phyloP scores from a whole-genome alignment of 805 yeast genomes.

The Candida qinlingensis region DNA sequence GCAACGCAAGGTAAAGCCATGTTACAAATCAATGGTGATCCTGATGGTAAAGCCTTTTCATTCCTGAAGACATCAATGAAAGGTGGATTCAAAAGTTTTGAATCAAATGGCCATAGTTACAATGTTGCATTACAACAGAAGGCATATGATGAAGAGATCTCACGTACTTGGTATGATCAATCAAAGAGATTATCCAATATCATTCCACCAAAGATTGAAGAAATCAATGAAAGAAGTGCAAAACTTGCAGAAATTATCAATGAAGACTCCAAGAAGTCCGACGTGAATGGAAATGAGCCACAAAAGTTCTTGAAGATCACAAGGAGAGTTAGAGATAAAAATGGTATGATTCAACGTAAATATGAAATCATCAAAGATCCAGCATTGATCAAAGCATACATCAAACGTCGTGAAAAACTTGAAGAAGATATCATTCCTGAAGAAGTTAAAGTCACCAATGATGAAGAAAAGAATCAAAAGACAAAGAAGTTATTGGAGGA shows the following conservation, averaged over 20 bases:
- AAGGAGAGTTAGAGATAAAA: constrained; percentile 74
- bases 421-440: constrained; percentile 69
- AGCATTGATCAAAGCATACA: constrained; percentile 78
- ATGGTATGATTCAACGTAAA: constrained; percentile 79
- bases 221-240: constrained; percentile 28
- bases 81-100: constrained; percentile 65
- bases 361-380: constrained; percentile 80
- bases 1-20: constrained; percentile 97
- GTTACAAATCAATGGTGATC: constrained; percentile 94
- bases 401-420: constrained; percentile 57
- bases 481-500: constrained; percentile 74
- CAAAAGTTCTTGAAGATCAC: constrained; percentile 53
- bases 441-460: constrained; percentile 71
- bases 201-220: constrained; percentile 8
- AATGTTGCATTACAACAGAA: constrained; percentile 84
- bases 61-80: constrained; percentile 90
- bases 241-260: neutral
- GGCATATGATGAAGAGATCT: constrained; percentile 86
- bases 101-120: constrained; percentile 62
- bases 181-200: constrained; percentile 47
- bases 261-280: constrained; percentile 16
- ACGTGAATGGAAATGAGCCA: constrained; percentile 14
- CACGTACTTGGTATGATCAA: constrained; percentile 86
- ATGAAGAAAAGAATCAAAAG: constrained; percentile 75
- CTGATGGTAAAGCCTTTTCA: constrained; percentile 85